Evolutionary conservation across 164 flowering plant genomes (phyloP), one percentile per base, ranked within the genome.

Genomic region (Nymphaea colorata): DNA sequence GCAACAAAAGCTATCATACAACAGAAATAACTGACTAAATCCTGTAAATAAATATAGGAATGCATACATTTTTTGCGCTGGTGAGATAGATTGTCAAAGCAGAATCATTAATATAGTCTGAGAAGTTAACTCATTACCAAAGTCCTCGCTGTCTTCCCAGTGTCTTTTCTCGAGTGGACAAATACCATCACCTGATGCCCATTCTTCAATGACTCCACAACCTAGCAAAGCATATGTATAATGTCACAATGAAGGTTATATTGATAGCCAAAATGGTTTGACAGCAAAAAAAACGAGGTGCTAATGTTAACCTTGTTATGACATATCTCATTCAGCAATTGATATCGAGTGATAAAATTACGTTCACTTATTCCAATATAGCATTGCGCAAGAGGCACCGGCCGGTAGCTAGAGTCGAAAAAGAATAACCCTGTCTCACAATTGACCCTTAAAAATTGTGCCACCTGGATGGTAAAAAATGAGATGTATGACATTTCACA

Each of bases 181-280:
- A 95, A 95, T 44, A 95, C 93, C 99, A 95, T 95, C 61, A 83
- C 98, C 71, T 95, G 99, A 80, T 95, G 82, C 55, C 97, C 98
- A 75, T 85, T 90, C 79, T 74, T 88, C 43, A 94, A 44, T 63
- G 99, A 91, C 59, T 95, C 99, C 73, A 82, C 83, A 61, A 92
- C 89, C 99, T 95, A 82, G 68, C 10, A 64, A 65, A 45, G 55
- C 36, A 47, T 47, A 61, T 62, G 66, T 10, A 65, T 6, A 8
- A 57, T 44, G 44, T 64, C 64, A 18, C 25, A 62, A 25, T 16
- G 15, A 5, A 2, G 41, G 5, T 57, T 7, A 18, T 67, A 44
- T 61, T 3, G 61, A 42, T 44, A 3, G 18, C 16, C 65, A 44
- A 4, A 69, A 36, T 42, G 57, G 11, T 45, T 11, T 68, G 25